These are phyloP conservation scores for Blastobotrys illinoisensis DNA, from an alignment of 1,139 yeast genomes.

Conservation along the genomic window DNA sequence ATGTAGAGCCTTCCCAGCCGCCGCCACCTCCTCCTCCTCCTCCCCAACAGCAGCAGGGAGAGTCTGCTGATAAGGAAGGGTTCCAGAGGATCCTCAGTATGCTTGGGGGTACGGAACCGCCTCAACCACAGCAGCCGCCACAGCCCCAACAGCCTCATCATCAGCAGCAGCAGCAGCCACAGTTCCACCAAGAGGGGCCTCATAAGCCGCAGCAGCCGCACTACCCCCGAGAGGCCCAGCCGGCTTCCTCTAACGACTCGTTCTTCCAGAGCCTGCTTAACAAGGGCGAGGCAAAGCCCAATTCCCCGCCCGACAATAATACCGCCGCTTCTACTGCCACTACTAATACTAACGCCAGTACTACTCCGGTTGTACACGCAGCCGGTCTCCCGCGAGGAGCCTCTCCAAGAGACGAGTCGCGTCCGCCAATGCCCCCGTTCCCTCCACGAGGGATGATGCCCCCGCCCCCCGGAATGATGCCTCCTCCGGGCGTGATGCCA, in stretches of 20 bases:
- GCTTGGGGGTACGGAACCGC: slow-evolving; percentile 19
- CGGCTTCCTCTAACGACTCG: slow-evolving; percentile 18
- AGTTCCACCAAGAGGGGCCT: not conserved
- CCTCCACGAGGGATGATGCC: not conserved
- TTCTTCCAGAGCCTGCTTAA: slow-evolving; percentile 27
- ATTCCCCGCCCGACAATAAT: not conserved
- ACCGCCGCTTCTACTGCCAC: not conserved
- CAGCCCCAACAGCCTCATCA: not conserved
- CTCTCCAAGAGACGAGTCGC: not conserved
- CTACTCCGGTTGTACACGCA: not conserved
- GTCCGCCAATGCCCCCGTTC: slow-evolving; percentile 1
- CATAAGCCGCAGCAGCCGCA: not conserved
- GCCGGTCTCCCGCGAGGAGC: not conserved
- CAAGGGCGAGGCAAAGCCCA: slow-evolving; percentile 11
- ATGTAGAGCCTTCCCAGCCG: not conserved
- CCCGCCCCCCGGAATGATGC: not conserved
- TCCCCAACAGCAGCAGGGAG: no score
- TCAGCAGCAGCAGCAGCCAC: not conserved
- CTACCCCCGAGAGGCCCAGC: not conserved
- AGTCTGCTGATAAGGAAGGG: slow-evolving; percentile 30
- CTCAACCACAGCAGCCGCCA: not conserved
- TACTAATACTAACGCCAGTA: not conserved
- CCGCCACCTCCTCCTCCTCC: slow-evolving; percentile 1
- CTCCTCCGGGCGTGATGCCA: slow-evolving; percentile 5
- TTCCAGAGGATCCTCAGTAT: slow-evolving; percentile 32